phyloP scores from a whole-genome alignment of 805 yeast species.

The Candida boleticola region DNA sequence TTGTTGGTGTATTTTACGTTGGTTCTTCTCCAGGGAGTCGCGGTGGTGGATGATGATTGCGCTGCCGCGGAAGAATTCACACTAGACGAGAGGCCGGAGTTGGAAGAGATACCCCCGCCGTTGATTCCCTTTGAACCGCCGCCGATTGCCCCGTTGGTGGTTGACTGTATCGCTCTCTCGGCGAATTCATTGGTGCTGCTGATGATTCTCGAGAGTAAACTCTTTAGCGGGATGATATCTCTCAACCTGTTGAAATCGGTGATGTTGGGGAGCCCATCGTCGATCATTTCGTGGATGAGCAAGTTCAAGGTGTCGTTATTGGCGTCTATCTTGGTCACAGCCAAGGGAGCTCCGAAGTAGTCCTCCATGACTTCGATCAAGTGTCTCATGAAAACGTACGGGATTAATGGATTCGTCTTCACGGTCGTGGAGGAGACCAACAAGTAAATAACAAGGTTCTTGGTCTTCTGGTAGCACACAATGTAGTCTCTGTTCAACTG shows the following conservation, averaged over 20 bases:
- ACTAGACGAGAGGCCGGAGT: neutral
- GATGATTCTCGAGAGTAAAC: conserved; percentile 52
- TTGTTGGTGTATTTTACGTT: conserved; percentile 73
- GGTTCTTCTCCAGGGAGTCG: conserved; percentile 73
- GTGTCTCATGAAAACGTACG: conserved; percentile 50
- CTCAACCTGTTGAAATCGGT: conserved; percentile 70
- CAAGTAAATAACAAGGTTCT: conserved; percentile 25
- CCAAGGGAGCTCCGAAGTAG: conserved; percentile 58
- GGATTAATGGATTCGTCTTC: conserved; percentile 47
- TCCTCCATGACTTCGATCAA: conserved; percentile 52
- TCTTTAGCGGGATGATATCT: conserved; percentile 66
- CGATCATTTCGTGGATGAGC: conserved; percentile 74
- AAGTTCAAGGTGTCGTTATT: conserved; percentile 71
- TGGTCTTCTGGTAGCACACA: conserved; percentile 21
- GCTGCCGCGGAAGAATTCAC: neutral
- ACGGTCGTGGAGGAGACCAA: conserved; percentile 19
- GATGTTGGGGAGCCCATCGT: conserved; percentile 69
- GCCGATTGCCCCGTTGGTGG: neutral
- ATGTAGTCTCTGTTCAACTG: conserved; percentile 30
- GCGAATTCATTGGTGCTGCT: conserved; percentile 38
- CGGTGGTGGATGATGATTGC: conserved; percentile 7
- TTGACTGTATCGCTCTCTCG: conserved; percentile 1
- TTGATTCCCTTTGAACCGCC: neutral
- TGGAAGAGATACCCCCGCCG: neutral
- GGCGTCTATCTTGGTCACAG: conserved; percentile 57